Conservation (phyloP, 116 monocot species). For the Iris pallida region DNA sequence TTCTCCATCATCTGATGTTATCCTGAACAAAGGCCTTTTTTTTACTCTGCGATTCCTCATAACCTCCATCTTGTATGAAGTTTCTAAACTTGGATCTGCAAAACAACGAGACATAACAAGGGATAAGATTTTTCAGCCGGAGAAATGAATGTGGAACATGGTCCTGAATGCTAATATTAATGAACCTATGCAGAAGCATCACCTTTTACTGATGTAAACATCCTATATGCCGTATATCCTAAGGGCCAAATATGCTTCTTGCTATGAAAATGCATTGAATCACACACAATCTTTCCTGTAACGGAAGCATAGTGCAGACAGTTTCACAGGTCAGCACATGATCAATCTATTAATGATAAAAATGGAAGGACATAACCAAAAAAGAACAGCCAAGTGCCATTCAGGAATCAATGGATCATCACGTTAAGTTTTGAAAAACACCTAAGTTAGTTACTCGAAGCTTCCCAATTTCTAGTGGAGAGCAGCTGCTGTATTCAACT, state of each 20-base stretch:
- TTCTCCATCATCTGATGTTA: conserved; percentile 63
- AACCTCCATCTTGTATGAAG: conserved; percentile 85
- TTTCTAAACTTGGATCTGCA: conserved; percentile 54
- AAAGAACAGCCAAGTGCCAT: neutral
- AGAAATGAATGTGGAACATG: too few species aligned
- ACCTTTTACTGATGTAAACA: conserved; percentile 81
- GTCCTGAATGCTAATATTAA: neutral
- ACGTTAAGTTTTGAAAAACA: conserved; percentile 14
- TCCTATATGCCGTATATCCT: conserved; percentile 88
- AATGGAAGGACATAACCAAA: neutral
- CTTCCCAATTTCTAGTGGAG: conserved; percentile 70
- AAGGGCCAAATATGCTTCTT: conserved; percentile 80
- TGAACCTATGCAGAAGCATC: conserved; percentile 3
- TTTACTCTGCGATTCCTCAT: conserved; percentile 69
- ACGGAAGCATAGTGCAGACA: too few species aligned
- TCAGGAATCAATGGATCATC: neutral
- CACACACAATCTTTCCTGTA: conserved; percentile 67
- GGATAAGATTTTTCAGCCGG: neutral
- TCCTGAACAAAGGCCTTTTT: conserved; percentile 71
- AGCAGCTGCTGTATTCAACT: conserved; percentile 21
- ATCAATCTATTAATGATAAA: neutral
- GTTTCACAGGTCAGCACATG: neutral
- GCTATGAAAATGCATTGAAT: conserved; percentile 75
- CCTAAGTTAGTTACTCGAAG: conserved; percentile 77
- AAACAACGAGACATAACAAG: conserved; percentile 6